Base-by-base conservation (phyloP, 2,329 filamentous ascomycete genomes). In the Neopestalotiopsis sp. region DNA sequence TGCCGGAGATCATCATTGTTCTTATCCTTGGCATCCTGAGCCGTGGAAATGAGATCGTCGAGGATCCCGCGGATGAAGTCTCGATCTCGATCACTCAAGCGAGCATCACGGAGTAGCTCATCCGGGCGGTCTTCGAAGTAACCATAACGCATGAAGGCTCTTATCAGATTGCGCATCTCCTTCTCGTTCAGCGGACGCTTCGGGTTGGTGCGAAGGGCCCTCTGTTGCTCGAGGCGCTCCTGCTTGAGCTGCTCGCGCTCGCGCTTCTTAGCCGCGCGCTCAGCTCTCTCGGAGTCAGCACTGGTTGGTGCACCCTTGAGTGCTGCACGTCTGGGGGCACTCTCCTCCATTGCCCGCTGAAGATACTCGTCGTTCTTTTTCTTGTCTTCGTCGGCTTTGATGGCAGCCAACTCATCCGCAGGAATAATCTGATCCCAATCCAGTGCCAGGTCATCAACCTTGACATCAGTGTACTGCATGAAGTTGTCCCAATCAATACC, bases 381-480 rank as follows among this genome's bases (percentile, higher is more conserved):
- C 79, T 92, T 90, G 73, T 97, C 93, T 75, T 98, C 95, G 65
- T 97, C 94, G 0, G 90, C 91, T 79, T 97, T 97, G 81, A 98
- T 92, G 70, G 91, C 91, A 17, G 95, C 95, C 20, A 99, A 88
- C 75, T 97, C 91, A 7, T 97, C 94, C 69, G 95, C 94, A 0
- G 96, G 97, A 74, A 99, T 98, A 75, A 99, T 99, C 73, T 98
- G 93, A 75, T 99, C 96, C 96, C 96, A 99, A 74, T 97, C 94
- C 32, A 98, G 90, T 72, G 84, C 83, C 63, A 89, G 84, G 65
- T 90, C 88, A 69, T 98, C 93, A 30, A 98, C 93, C 82, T 98
- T 98, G 80, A 98, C 95, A 80, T 99, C 96, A 1, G 96, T 98
- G 76, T 97, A 97, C 77, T 98, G 94, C 83, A 99, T 91, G 80